A percentile compares a stretch with the other conserved stretches of the same genome.
Evolutionary conservation across 1,284 basidiomycete genomes (phyloP).

Genomic region (Wolfiporia cocos): DNA sequence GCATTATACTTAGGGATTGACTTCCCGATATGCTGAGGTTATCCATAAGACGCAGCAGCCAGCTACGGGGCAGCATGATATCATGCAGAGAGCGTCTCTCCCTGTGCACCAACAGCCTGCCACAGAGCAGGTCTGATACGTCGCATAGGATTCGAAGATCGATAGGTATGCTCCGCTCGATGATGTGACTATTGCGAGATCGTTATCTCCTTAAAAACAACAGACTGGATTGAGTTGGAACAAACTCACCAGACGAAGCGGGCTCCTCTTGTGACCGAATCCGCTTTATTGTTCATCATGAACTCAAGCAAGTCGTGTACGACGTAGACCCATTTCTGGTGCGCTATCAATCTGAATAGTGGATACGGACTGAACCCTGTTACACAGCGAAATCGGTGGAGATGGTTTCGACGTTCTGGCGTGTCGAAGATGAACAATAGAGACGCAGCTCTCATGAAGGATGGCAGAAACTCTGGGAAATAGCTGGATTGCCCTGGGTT

Average conservation of each 20-base stretch:
- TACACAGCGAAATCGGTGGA: conserved; percentile 14
- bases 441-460: conserved; percentile 21
- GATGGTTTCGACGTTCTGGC: conserved; percentile 10
- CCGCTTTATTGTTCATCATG: conserved; percentile 15
- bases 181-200: conserved; percentile 33
- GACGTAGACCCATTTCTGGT: conserved; percentile 22
- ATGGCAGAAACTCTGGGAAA: conserved; percentile 7
- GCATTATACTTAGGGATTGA: too few relatives aligned
- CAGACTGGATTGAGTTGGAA: not conserved
- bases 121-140: conserved; percentile 36
- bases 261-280: conserved; percentile 25
- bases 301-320: conserved; percentile 31
- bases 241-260: conserved; percentile 16
- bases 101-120: conserved; percentile 30
- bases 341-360: conserved; percentile 10
- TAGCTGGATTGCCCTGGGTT: too few relatives aligned
- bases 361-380: not conserved
- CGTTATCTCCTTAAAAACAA: not conserved
- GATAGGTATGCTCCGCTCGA: conserved; percentile 27
- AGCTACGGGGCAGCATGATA: conserved; percentile 41
- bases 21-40: too few relatives aligned
- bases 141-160: conserved; percentile 40
- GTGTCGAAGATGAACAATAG: conserved; percentile 17
- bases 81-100: conserved; percentile 29
- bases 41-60: conserved; percentile 33